Evolutionary conservation across 306 rosid species (phyloP).

Genomic region (Begonia fuchsioides): DNA sequence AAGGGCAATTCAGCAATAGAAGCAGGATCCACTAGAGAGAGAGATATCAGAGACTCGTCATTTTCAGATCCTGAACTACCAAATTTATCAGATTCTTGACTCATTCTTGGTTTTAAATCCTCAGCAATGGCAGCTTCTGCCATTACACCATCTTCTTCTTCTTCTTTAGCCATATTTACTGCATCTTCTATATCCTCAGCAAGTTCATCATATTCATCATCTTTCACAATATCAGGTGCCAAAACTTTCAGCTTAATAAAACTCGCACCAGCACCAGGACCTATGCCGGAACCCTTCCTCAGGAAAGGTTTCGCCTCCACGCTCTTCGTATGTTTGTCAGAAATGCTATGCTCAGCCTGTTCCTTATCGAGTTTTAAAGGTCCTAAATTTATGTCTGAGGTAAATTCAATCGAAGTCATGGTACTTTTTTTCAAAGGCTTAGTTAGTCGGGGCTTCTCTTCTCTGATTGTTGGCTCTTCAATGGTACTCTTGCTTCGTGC

Average conservation of each 20-base stretch:
- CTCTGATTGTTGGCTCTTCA: slow-evolving; percentile 62
- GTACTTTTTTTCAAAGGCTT: slow-evolving; percentile 50
- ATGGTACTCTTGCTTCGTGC: slow-evolving; percentile 45
- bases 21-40: slow-evolving; percentile 59
- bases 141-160: slow-evolving; percentile 38
- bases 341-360: slow-evolving; percentile 31
- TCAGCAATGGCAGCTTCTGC: slow-evolving; percentile 33
- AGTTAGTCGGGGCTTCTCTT: slow-evolving; percentile 52
- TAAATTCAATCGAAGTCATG: slow-evolving; percentile 48
- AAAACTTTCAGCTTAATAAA: slow-evolving; percentile 47
- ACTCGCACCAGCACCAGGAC: slow-evolving; percentile 35
- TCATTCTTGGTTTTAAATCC: slow-evolving; percentile 44
- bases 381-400: no score
- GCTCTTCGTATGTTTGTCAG: slow-evolving; percentile 27
- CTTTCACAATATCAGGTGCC: slow-evolving; percentile 30
- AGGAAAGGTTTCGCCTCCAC: slow-evolving; percentile 43
- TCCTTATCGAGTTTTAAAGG: no score
- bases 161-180: slow-evolving; percentile 37
- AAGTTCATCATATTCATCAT: slow-evolving; percentile 48
- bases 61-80: no score
- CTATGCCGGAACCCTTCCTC: slow-evolving; percentile 48
- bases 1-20: slow-evolving; percentile 52
- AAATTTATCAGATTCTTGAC: slow-evolving; percentile 56
- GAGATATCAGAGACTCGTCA: slow-evolving; percentile 47
- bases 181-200: slow-evolving; percentile 55